Evolutionary conservation across 179 eudicot species (phyloP), one percentile per base, ranked within the genome.

Genomic region (Actinidia polygama): DNA sequence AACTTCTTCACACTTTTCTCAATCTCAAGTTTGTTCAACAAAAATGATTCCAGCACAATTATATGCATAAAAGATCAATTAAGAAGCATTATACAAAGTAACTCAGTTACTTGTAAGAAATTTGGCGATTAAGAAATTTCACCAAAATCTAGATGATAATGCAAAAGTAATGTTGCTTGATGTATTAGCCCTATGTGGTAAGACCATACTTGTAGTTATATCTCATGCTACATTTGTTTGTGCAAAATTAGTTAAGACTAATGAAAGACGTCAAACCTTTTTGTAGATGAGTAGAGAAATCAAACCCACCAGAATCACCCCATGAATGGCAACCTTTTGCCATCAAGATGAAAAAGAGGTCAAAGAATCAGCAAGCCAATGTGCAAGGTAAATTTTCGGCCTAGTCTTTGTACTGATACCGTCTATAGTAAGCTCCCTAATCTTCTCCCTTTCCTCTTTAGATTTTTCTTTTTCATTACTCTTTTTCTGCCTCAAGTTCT

Each of bases 351-450:
- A 83, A 23, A 90, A 81, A 83, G 91, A 85, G 24, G 88, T 57
- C 79, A 88, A 87, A 9, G 95, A 93, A 83, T 93, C 93, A 68
- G 87, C 88, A 93, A 49, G 55, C 90, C 93, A 18, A 90, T 89
- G 85, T 16, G 79, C 92, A 62, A 94, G 89, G 91, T 96, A 96
- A 79, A 93, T 84, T 59, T 90, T 93, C 80, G 90, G 86, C 78
- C 98, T 92, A 36, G 88, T 84, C 81, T 85, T 83, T 40, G 94
- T 89, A 12, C 90, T 90, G 6, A 92, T 95, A 78, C 59, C 90
- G 80, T 83, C 82, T 69, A 86, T 87, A 2, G 88, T 87, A 58
- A 91, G 68, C 84, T 90, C 85, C 67, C 46, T 85, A 70, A 92
- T 86, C 83, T 88, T 96, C 71, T 88, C 26, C 83, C 74, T 83